These are phyloP conservation scores for Claviceps quebecensis DNA, from an alignment of 2,329 filamentous ascomycete species.

Conservation along the genomic window DNA sequence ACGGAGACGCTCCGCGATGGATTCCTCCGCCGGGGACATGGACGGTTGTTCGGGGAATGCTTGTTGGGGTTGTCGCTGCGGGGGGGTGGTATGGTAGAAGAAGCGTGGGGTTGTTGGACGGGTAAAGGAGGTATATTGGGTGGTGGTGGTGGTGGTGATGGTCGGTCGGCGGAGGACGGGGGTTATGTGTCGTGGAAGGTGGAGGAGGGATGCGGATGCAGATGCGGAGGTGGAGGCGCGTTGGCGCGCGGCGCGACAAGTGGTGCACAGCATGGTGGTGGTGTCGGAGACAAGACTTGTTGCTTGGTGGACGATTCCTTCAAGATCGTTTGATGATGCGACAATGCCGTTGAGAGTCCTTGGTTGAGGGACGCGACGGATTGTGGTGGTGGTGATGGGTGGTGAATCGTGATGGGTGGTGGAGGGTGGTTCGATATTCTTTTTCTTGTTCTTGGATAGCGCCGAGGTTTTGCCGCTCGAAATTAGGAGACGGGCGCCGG, in stretches of 20 bases:
- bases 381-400: too few relatives aligned
- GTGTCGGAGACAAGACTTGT: too few relatives aligned
- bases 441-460: too few relatives aligned
- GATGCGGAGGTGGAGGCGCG: background rate
- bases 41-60: constrained; percentile 5
- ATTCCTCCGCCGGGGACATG: constrained; percentile 38
- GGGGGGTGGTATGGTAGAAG: background rate
- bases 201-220: background rate
- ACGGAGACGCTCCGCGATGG: constrained; percentile 41
- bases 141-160: background rate
- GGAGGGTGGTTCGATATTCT: too few relatives aligned
- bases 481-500: too few relatives aligned
- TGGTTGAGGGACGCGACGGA: too few relatives aligned
- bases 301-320: too few relatives aligned
- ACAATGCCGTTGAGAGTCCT: too few relatives aligned
- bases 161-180: background rate
- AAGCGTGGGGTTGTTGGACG: background rate
- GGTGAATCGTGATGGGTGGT: too few relatives aligned
- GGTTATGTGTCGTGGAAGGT: background rate
- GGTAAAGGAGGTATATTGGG: too few relatives aligned
- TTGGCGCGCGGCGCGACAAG: background rate
- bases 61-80: background rate
- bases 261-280: background rate
- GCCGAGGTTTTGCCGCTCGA: too few relatives aligned
- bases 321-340: too few relatives aligned